A percentile compares a stretch with the other conserved stretches of the same genome.
Conservation (phyloP, 352 stramenopile species). For the Pythium graminicola region DNA sequence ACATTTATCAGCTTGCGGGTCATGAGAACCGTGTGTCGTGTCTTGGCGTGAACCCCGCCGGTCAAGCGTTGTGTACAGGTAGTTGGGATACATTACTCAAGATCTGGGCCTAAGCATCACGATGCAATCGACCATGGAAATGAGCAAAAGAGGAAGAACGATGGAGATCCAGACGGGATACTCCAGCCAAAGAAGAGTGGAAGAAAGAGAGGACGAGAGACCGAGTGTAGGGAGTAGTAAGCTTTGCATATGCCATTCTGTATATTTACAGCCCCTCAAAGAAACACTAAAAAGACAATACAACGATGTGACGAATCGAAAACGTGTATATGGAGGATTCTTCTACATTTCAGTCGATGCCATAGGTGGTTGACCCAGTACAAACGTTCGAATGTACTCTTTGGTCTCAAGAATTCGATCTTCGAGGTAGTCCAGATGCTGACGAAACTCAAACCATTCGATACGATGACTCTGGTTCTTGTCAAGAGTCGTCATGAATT, state of each 20-base stretch:
- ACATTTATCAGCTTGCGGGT: constrained; percentile 90
- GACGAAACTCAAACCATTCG: constrained; percentile 73
- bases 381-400: constrained; percentile 32
- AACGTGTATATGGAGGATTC: background rate
- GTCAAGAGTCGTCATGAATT: constrained; percentile 51
- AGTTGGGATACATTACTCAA: constrained; percentile 99
- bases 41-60: constrained; percentile 93
- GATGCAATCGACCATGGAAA: background rate
- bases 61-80: constrained; percentile 95
- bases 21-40: constrained; percentile 98
- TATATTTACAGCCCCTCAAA: constrained; percentile 10
- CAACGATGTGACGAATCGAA: background rate
- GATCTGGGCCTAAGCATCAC: constrained; percentile 85
- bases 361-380: background rate
- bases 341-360: no score
- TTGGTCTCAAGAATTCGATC: constrained; percentile 46
- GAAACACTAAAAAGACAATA: constrained; percentile 4
- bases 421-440: constrained; percentile 65
- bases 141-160: background rate
- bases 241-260: constrained; percentile 9
- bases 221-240: constrained; percentile 4
- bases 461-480: constrained; percentile 50
- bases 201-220: background rate
- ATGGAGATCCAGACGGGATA: background rate
- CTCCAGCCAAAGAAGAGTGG: background rate